Evolutionary conservation across 1,284 basidiomycete genomes (phyloP), one percentile per base, ranked within the genome.

Genomic region (Meripilus lineatus): DNA sequence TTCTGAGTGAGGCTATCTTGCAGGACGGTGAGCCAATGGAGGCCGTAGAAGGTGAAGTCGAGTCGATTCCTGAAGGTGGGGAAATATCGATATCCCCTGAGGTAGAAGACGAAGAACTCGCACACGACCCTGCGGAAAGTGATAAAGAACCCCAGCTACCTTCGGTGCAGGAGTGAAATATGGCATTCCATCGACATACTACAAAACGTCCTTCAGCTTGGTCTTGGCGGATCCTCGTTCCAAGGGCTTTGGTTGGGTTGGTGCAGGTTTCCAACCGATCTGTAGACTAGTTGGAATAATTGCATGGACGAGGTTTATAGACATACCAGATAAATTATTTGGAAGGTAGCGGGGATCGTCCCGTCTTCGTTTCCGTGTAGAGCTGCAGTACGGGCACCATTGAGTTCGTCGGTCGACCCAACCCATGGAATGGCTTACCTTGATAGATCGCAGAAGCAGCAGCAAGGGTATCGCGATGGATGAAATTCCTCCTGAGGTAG

Each of bases 191-290:
- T 30, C 11, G 17, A 26, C 38, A 11, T 44, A 45, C 68, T 66
- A 85, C 36, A 94, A 63, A 13, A 91, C 74, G 37, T 97, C 89
- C 63, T 90, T 89, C 40, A 99, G 65, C 55, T 77, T 91, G 0
- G 81, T 79, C 64, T 88, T 69, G 2, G 81, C 95, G 3, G 84
- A 77, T n/a, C 95, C 95, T 57, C 93, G 71, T 58, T 88, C 79
- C 4, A 95, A 70, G 0, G 93, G 83, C 62, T 92, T 86, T 4
- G 86, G 89, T 65, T 97, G 92, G 20, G 66, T 82, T 1, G 86
- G 79, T 2, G 84, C 77, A 15, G 94, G 93, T 61, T 94, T 97
- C 95, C 96, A 99, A n/a, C 96, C 95, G 64, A 99, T 97, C 92
- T 95, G 53, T 35, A n/a, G 7, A 30, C 28, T 8, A 30, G n/a